A percentile compares a stretch with the other conserved stretches of the same genome.
These are phyloP conservation scores for Coemansia sp. DNA, from an alignment of 371 early-diverging fungal genomes.

Conservation along the genomic window DNA sequence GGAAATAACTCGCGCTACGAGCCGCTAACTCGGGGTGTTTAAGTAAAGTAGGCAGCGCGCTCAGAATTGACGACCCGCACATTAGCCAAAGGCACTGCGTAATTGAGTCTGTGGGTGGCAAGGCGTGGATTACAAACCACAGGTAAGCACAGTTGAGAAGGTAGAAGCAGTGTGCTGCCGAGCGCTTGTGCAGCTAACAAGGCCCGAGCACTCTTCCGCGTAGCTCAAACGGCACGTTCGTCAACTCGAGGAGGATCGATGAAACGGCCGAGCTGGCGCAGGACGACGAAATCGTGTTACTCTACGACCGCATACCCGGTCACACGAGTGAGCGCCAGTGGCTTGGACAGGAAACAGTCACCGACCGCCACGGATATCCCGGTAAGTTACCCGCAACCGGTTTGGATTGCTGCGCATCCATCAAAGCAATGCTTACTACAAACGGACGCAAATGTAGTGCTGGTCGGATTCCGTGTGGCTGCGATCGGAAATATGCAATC, in stretches of 20 bases:
- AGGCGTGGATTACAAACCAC: slow-evolving; percentile 22
- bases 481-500: not conserved
- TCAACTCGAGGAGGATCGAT: slow-evolving; percentile 25
- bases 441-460: slow-evolving; percentile 4
- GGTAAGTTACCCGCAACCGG: not conserved
- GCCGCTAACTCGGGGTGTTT: too few species aligned
- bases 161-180: too few species aligned
- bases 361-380: slow-evolving; percentile 33
- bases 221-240: slow-evolving; percentile 39
- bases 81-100: slow-evolving; percentile 37
- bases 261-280: slow-evolving; percentile 6
- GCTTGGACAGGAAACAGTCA: slow-evolving; percentile 25
- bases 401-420: not conserved
- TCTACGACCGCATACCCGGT: slow-evolving; percentile 24
- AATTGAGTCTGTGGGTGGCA: slow-evolving; percentile 6
- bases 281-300: slow-evolving; percentile 36
- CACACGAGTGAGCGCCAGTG: slow-evolving; percentile 1
- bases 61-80: slow-evolving; percentile 26
- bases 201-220: not conserved
- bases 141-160: slow-evolving; percentile 5
- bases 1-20: not conserved
- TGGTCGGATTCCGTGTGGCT: slow-evolving; percentile 32
- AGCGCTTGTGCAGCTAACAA: not conserved
- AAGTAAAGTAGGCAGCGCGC: slow-evolving; percentile 13
- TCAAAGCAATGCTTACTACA: not conserved